Evolutionary conservation across 176 grass and related monocot genomes (phyloP), one percentile per base, ranked within the genome.

Genomic region (Musa troglodytarum): DNA sequence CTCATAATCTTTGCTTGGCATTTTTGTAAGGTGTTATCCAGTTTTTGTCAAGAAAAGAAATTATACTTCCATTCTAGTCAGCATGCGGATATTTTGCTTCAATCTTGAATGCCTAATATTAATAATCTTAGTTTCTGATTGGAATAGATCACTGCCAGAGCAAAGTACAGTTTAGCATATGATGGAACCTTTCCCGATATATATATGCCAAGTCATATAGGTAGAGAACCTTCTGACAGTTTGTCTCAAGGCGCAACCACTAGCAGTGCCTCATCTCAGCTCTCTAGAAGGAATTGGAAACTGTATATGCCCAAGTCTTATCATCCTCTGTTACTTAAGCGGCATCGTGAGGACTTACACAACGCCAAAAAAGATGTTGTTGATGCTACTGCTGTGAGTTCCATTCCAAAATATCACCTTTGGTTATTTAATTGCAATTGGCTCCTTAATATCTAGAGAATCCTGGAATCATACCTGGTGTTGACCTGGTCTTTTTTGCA

Each of bases 261-360:
- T 17, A 34, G 53, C 24, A 65, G 53, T 65, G 65, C 54, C 68
- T 76, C 75, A 73, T 77, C 77, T 50, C 71, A 63, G 69, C 69
- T 26, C 58, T 29, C 76, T 65, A 85, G 73, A 50, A 84, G 72
- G 69, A 11, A 70, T 63, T 92, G 86, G 86, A 92, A 92, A 82
- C 52, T 92, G 63, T 89, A 86, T 72, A 86, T 92, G 82, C 79
- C 86, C 71, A 92, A 86, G 75, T 86, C 86, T 67, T 85, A 92
- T 53, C 90, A 92, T 82, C 86, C 90, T 53, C 54, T 92, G 76
- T 86, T 92, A 63, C 90, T 89, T 61, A 86, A 89, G 23, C 65
- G 73, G 49, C 76, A 92, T 82, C 83, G 73, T 49, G 84, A 89
- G 80, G 86, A 84, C 78, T 52, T 92, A 9, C 68, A 77, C 56